phyloP scores from a whole-genome alignment of 1,284 basidiomycete genomes.

The Sporisorium reilianum region DNA sequence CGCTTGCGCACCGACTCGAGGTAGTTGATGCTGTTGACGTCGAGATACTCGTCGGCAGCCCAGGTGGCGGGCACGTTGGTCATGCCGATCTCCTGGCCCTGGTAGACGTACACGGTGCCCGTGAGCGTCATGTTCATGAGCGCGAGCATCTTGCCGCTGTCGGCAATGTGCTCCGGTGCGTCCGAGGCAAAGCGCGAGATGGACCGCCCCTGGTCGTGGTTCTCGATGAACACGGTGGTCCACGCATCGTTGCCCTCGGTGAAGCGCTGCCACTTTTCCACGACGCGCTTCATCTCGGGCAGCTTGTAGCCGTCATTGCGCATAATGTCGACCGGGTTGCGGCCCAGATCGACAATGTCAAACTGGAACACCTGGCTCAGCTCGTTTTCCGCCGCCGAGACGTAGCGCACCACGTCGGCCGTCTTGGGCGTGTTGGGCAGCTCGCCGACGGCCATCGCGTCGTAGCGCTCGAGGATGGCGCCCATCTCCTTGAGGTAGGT shows the following conservation, averaged over 20 bases:
- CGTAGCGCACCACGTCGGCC: constrained; percentile 74
- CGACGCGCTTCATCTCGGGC: constrained; percentile 74
- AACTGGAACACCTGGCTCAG: constrained; percentile 76
- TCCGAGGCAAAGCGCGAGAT: constrained; percentile 77
- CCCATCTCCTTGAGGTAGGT: constrained; percentile 77
- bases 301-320: constrained; percentile 74
- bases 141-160: constrained; percentile 77
- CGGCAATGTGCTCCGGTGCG: constrained; percentile 73
- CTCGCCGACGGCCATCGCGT: constrained; percentile 78
- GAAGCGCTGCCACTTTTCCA: constrained; percentile 75
- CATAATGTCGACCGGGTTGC: constrained; percentile 69
- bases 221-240: constrained; percentile 72
- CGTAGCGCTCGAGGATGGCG: constrained; percentile 72
- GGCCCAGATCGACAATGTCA: constrained; percentile 75
- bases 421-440: constrained; percentile 70
- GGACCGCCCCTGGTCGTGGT: constrained; percentile 77
- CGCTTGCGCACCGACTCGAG: constrained; percentile 31
- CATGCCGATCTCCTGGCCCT: constrained; percentile 76
- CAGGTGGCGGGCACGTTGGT: constrained; percentile 78
- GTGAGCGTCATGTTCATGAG: constrained; percentile 76
- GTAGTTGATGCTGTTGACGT: constrained; percentile 59
- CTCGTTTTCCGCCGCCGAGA: constrained; percentile 76
- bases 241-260: constrained; percentile 51
- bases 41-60: constrained; percentile 75
- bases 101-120: constrained; percentile 80